Evolutionary conservation across 768 basidiomycete species (phyloP).

Genomic region (Xanthoconium stramineum): DNA sequence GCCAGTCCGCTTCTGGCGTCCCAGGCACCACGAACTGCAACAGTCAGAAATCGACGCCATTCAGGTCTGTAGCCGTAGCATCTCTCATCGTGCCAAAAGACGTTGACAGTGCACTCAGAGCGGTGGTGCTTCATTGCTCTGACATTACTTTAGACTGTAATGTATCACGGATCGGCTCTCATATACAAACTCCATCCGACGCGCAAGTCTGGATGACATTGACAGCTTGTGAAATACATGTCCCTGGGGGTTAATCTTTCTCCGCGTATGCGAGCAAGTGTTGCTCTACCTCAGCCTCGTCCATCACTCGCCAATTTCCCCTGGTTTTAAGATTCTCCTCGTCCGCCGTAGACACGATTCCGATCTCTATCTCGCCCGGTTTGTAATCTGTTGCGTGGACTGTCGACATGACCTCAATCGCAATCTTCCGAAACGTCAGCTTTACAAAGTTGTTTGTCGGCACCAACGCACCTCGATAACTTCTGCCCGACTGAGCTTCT

Average conservation of each 20-base stretch:
- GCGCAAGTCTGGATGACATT: neutral
- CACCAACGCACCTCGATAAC: conserved; percentile 78
- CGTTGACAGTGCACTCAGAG: conserved; percentile 35
- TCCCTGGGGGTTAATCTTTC: conserved; percentile 59
- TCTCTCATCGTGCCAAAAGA: neutral
- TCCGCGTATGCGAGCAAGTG: conserved; percentile 85
- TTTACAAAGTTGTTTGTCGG: neutral
- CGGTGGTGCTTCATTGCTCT: conserved; percentile 61
- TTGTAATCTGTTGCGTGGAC: conserved; percentile 98
- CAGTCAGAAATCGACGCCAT: conserved; percentile 65
- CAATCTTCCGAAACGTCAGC: conserved; percentile 53
- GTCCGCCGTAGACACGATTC: conserved; percentile 75
- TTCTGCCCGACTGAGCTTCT: conserved; percentile 66
- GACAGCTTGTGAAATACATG: neutral
- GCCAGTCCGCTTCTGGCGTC: conserved; percentile 56
- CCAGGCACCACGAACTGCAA: conserved; percentile 45
- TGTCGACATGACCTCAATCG: conserved; percentile 90
- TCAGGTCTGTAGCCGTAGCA: conserved; percentile 44
- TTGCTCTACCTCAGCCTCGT: conserved; percentile 71
- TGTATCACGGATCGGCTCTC: neutral
- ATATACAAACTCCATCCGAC: neutral
- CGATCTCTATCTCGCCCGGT: conserved; percentile 92
- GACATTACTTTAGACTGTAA: conserved; percentile 4
- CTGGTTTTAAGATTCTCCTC: conserved; percentile 71
- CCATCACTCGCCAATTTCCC: conserved; percentile 79